Evolutionary conservation across 805 yeast genomes (phyloP).

Genomic region (Sungouiella blattae): DNA sequence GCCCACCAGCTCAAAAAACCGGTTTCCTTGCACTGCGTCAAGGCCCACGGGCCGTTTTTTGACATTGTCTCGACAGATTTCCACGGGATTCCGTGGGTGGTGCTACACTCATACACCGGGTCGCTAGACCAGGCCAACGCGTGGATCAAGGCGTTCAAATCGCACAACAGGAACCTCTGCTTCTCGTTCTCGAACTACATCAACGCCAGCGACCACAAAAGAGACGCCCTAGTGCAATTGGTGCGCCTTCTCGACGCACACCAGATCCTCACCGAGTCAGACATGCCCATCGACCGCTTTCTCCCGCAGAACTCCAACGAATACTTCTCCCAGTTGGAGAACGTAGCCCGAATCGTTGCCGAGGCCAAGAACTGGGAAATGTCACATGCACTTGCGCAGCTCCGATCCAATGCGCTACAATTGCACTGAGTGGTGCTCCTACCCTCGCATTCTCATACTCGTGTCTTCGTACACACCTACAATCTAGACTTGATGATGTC

Average conservation of each 20-base stretch:
- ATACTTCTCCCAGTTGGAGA: conserved; percentile 3
- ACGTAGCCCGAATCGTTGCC: not conserved
- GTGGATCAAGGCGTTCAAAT: conserved; percentile 39
- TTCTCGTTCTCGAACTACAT: conserved; percentile 56
- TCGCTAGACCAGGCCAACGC: conserved; percentile 61
- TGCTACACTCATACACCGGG: conserved; percentile 86
- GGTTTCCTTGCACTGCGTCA: conserved; percentile 82
- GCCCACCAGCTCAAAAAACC: conserved; percentile 50
- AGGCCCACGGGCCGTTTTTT: conserved; percentile 61
- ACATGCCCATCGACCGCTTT: conserved; percentile 28
- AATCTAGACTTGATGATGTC: conserved; percentile 91
- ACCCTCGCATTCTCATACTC: not conserved
- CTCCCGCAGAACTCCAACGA: conserved; percentile 4
- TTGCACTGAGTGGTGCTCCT: too few species aligned
- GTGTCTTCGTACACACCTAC: conserved; percentile 30
- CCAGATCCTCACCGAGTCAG: conserved; percentile 36
- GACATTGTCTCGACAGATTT: conserved; percentile 33
- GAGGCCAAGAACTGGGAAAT: not conserved
- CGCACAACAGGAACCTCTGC: conserved; percentile 26
- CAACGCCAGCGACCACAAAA: conserved; percentile 35
- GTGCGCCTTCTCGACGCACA: conserved; percentile 13
- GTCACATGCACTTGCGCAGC: not conserved
- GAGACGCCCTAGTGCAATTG: conserved; percentile 17
- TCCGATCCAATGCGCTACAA: not conserved
- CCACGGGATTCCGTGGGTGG: conserved; percentile 37